A percentile compares a stretch with the other conserved stretches of the same genome.
Evolutionary conservation across 2,329 filamentous ascomycete genomes (phyloP).

Genomic region (Epichloe brachyelytri): DNA sequence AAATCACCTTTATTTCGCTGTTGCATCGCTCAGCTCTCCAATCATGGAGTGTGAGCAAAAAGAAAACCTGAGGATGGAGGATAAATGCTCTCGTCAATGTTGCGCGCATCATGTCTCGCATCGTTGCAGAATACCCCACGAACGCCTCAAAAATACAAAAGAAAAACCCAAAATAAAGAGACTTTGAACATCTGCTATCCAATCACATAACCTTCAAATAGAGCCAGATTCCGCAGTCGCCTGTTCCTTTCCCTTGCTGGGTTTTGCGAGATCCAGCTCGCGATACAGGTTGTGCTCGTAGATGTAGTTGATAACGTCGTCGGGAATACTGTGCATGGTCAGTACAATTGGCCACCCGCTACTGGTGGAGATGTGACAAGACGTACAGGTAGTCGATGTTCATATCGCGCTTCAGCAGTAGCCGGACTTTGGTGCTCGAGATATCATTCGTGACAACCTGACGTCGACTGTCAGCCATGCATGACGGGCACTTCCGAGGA

Average conservation of each 20-base stretch:
- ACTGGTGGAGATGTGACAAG: not conserved
- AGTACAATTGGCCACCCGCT: not conserved
- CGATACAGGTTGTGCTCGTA: slow-evolving; percentile 53
- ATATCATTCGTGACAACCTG: slow-evolving; percentile 65
- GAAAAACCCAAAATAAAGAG: not conserved
- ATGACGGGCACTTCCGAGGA: not conserved
- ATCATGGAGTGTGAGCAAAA: not conserved
- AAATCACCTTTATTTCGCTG: not conserved
- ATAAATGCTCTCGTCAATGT: not conserved
- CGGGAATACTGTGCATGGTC: slow-evolving; percentile 34
- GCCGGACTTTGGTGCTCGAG: slow-evolving; percentile 60
- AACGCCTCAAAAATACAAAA: not conserved
- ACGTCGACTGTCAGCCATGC: not conserved
- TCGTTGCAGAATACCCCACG: not conserved
- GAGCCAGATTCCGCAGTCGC: slow-evolving; percentile 14
- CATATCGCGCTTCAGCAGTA: slow-evolving; percentile 69
- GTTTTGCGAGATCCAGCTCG: slow-evolving; percentile 25
- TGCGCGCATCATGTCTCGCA: not conserved
- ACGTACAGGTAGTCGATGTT: slow-evolving; percentile 55
- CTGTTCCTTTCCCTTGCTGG: slow-evolving; percentile 15
- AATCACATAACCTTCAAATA: slow-evolving; percentile 11
- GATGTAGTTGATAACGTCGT: slow-evolving; percentile 63
- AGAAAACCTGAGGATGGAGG: not conserved
- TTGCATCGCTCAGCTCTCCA: not conserved
- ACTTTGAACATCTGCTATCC: not conserved